Conservation (phyloP, 192 early-diverging fungal species). For the Entophlyctis luteolus region DNA sequence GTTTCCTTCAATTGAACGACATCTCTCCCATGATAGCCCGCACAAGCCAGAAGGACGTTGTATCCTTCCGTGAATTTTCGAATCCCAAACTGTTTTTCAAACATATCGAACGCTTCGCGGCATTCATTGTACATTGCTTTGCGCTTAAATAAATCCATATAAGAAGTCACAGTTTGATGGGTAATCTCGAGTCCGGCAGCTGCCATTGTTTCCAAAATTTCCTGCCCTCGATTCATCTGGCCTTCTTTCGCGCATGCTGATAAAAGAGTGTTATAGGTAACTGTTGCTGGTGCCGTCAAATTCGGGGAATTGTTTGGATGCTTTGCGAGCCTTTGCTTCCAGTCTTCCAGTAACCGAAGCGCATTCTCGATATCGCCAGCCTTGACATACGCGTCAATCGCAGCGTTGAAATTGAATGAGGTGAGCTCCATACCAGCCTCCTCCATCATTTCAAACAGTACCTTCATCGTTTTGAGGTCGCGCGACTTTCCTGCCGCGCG, state of each 20-base stretch:
- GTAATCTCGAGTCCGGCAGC: conserved; percentile 4
- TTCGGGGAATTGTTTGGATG: background rate
- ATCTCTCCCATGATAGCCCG: conserved; percentile 7
- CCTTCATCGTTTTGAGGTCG: conserved; percentile 14
- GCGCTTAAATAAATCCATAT: conserved; percentile 31
- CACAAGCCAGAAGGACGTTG: conserved; percentile 34
- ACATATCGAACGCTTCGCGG: conserved; percentile 9
- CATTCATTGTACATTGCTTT: conserved; percentile 9
- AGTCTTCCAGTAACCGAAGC: background rate
- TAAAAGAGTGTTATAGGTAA: conserved; percentile 27
- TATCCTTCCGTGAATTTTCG: conserved; percentile 30
- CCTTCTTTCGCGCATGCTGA: conserved; percentile 5
- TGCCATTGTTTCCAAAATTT: conserved; percentile 15
- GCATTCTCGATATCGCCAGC: conserved; percentile 15
- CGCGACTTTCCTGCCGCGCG: conserved; percentile 15
- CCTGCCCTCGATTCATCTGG: conserved; percentile 3
- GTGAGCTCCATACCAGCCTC: conserved; percentile 14
- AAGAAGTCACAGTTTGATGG: conserved; percentile 14
- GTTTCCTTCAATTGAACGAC: background rate
- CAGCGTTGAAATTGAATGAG: conserved; percentile 23
- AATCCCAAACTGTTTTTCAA: conserved; percentile 15
- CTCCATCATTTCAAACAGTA: conserved; percentile 19
- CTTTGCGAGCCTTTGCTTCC: conserved; percentile 4
- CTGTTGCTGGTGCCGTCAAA: background rate
- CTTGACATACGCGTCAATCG: conserved; percentile 30